Evolutionary conservation across 2,329 filamentous ascomycete genomes (phyloP), one percentile per base, ranked within the genome.

Genomic region (Botrytis byssoidea): DNA sequence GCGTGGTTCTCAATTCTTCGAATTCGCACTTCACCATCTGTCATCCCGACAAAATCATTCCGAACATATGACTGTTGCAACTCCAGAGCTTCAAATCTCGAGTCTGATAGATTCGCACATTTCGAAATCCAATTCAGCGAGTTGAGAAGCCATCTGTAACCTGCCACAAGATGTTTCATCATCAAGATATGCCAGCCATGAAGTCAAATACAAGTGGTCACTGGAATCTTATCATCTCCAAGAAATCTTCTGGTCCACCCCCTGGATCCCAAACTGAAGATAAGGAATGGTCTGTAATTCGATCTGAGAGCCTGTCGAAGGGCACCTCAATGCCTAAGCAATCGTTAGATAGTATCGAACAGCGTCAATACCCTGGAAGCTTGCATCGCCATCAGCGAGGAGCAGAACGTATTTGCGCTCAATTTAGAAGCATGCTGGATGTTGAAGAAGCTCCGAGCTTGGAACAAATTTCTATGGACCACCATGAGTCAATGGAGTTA

Each of bases 361-460:
- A 48, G 70, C 75, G 65, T 18, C 32, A 65, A 48, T 79, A 77
- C 55, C 76, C 78, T 63, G 77, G 78, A 73, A 79, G 77, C 61
- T 70, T 77, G 10, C 76, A 78, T 75, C 78, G 75, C n/a, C 74
- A 77, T 32, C 76, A 76, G 40, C 73, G 74, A 44, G 74, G 76
- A 42, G 75, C 75, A 71, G 78, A 66, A 79, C 61, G 74, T 78
- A 40, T 77, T 40, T 46, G 65, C 81, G 72, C 80, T 79, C 57
- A 82, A 83, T 87, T 85, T 76, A 84, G 85, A 74, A 89, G 86
- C 80, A 87, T 89, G 87, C 82, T 88, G 32, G 84, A 87, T 64
- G 82, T 88, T 29, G 86, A 87, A 63, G 83, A 84, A 42, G 83
- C 85, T 3, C 86, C 86, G 20, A 85, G 59, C 71, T 71, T 80